A percentile compares a stretch with the other conserved stretches of the same genome.
Conservation (phyloP, 2,329 filamentous ascomycete species). For the Monilinia fructicola region DNA sequence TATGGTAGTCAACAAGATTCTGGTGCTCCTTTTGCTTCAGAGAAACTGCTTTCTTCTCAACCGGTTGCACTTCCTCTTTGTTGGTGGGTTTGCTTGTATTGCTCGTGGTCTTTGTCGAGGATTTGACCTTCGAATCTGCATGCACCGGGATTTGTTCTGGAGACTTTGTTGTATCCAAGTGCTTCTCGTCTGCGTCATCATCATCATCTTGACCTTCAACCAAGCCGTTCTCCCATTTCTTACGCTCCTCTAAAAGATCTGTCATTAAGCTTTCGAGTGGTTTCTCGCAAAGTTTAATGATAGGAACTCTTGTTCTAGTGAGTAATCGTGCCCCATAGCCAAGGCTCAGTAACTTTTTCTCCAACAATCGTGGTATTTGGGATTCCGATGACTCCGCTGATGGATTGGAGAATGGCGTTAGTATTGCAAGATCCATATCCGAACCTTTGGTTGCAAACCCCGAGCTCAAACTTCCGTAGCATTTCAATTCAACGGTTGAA, state of each 20-base stretch:
- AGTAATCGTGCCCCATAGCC: conserved; percentile 76
- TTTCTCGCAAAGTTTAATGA: conserved; percentile 79
- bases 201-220: conserved; percentile 32
- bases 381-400: conserved; percentile 56
- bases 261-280: conserved; percentile 61
- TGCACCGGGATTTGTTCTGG: conserved; percentile 3
- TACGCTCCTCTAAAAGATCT: conserved; percentile 63
- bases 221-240: conserved; percentile 67
- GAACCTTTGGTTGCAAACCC: conserved; percentile 87
- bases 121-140: not conserved
- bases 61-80: not conserved
- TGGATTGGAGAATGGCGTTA: conserved; percentile 61
- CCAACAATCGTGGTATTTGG: conserved; percentile 70
- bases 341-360: conserved; percentile 69
- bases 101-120: not conserved
- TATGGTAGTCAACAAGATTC: conserved; percentile 38
- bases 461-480: conserved; percentile 79
- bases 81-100: not conserved
- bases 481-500: conserved; percentile 64
- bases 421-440: conserved; percentile 83
- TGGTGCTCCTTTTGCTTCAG: conserved; percentile 39
- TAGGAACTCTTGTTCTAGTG: conserved; percentile 77
- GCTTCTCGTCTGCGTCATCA: conserved; percentile 33
- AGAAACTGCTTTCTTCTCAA: conserved; percentile 1
- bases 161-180: not conserved